phyloP scores from a whole-genome alignment of 2,329 filamentous ascomycete species.

The Teratosphaeria epicoccoides region DNA sequence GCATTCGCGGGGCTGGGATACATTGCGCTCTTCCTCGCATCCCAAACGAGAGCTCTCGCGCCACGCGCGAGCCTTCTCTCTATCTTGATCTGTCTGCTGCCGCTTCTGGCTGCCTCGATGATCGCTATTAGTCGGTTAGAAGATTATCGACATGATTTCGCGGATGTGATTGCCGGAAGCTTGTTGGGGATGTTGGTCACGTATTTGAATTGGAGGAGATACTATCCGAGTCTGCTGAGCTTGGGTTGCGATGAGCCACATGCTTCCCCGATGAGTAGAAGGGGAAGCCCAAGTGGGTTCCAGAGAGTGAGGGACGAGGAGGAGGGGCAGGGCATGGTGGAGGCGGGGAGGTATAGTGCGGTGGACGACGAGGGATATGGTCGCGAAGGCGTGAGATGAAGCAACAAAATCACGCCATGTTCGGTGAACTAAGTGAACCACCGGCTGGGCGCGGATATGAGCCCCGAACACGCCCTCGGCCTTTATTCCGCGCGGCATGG shows the following conservation, averaged over 20 bases:
- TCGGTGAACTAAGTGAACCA: too few relatives aligned
- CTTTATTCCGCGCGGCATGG: too few relatives aligned
- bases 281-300: constrained; percentile 19
- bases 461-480: too few relatives aligned
- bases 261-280: constrained; percentile 20
- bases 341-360: constrained; percentile 4
- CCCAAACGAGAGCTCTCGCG: constrained; percentile 50
- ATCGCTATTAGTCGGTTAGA: constrained; percentile 53
- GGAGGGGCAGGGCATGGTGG: constrained; percentile 18
- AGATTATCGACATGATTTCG: constrained; percentile 55
- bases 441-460: too few relatives aligned
- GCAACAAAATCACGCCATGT: not conserved
- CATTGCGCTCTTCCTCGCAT: constrained; percentile 45
- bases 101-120: constrained; percentile 46
- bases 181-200: constrained; percentile 45
- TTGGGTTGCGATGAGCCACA: constrained; percentile 43
- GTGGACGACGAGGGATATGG: constrained; percentile 8
- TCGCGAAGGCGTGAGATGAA: constrained; percentile 1
- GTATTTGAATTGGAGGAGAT: constrained; percentile 49
- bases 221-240: constrained; percentile 46
- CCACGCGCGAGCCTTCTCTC: constrained; percentile 47
- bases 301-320: constrained; percentile 37
- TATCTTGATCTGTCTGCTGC: constrained; percentile 45
- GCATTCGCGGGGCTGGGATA: constrained; percentile 71
- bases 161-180: constrained; percentile 48